Conservation (phyloP, 192 early-diverging fungal species). For the Jimgerdemannia lactiflua region DNA sequence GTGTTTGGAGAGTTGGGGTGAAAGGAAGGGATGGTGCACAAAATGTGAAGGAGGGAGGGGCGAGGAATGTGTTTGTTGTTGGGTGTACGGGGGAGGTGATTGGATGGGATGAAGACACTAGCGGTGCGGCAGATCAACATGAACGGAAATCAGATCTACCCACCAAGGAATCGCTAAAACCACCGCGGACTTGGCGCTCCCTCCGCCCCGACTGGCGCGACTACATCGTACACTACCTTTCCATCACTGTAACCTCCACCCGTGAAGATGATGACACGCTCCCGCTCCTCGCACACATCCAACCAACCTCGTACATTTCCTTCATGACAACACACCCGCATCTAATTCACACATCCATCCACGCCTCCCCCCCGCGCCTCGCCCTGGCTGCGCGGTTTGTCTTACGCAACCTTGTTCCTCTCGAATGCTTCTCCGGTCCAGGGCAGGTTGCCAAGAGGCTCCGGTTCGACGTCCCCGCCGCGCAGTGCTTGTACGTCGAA, state of each 20-base stretch:
- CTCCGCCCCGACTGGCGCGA: background rate
- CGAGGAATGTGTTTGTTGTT: background rate
- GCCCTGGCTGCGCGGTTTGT: background rate
- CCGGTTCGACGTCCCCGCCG: background rate
- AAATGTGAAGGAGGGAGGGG: background rate
- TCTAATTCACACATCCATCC: background rate
- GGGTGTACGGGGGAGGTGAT: slow-evolving; percentile 2
- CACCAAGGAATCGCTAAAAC: no score
- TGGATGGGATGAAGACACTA: background rate
- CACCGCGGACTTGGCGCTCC: background rate
- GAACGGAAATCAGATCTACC: no score
- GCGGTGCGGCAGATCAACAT: no score
- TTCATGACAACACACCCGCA: background rate
- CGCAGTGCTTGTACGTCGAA: slow-evolving; percentile 1
- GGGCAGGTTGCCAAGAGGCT: background rate
- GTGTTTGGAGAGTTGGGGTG: background rate
- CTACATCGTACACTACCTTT: background rate
- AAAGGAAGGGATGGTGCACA: background rate
- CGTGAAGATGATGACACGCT: background rate
- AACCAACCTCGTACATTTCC: background rate
- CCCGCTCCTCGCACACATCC: background rate
- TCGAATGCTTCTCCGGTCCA: background rate
- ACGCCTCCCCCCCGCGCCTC: background rate
- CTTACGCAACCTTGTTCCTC: background rate
- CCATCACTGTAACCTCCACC: background rate